Conservation (phyloP, 2,329 filamentous ascomycete genomes). For the Phaeophleospora eucalypticola region DNA sequence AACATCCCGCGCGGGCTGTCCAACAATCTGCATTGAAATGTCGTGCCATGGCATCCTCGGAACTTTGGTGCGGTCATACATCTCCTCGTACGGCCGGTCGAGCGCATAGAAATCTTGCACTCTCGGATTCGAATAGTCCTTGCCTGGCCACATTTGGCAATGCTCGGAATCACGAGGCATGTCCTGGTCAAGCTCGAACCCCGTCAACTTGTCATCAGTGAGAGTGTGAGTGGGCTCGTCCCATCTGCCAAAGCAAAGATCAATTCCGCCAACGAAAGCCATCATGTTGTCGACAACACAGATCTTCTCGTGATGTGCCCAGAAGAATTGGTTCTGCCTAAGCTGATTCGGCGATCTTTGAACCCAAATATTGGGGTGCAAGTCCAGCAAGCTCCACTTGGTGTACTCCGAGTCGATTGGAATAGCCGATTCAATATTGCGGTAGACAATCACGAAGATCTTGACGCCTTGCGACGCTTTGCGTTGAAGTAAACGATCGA, state of each 20-base stretch:
- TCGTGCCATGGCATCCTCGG: conserved; percentile 99
- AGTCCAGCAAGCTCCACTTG: conserved; percentile 89
- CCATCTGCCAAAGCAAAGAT: conserved; percentile 96
- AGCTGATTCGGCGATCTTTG: conserved; percentile 96
- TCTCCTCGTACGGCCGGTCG: conserved; percentile 93
- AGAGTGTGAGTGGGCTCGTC: conserved; percentile 90
- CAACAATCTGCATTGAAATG: conserved; percentile 94
- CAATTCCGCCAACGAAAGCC: conserved; percentile 91
- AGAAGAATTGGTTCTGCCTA: conserved; percentile 99
- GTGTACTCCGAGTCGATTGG: conserved; percentile 98
- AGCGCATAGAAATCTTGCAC: conserved; percentile 93
- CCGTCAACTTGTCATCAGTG: conserved; percentile 89
- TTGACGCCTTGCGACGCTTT: conserved; percentile 96
- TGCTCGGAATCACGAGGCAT: conserved; percentile 84
- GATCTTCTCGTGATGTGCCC: conserved; percentile 98
- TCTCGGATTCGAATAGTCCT: conserved; percentile 95
- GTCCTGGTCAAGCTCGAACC: conserved; percentile 72
- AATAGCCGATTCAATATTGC: conserved; percentile 94
- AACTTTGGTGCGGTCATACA: conserved; percentile 88
- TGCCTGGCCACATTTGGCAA: conserved; percentile 93
- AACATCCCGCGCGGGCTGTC: conserved; percentile 88
- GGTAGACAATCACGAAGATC: conserved; percentile 94
- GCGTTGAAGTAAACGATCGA: conserved; percentile 86
- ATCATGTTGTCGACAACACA: conserved; percentile 94
- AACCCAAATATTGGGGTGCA: conserved; percentile 94